Percentiles rank a stretch among this genome's conserved stretches.
Evolutionary conservation across 352 stramenopile genomes (phyloP).

Genomic region (Globisporangium spiculum): DNA sequence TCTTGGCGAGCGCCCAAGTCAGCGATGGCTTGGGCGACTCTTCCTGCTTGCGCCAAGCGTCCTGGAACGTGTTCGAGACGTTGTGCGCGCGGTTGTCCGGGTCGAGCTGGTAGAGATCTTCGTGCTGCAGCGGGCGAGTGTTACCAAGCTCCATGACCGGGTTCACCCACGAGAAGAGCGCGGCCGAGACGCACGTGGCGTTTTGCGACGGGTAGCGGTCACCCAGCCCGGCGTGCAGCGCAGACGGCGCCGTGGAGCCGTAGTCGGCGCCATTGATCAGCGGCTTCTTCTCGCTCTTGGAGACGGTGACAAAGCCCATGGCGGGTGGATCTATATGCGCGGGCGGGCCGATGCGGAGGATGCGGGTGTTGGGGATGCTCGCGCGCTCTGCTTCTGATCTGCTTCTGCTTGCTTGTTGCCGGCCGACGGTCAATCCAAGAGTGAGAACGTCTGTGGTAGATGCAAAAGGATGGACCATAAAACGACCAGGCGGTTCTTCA

Average conservation of each 20-base stretch:
- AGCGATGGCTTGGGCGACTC: slow-evolving; percentile 41
- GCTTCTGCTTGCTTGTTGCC: neutral
- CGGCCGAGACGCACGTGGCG: slow-evolving; percentile 41
- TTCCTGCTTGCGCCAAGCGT: slow-evolving; percentile 42
- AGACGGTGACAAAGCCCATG: slow-evolving; percentile 14
- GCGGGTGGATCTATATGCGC: neutral
- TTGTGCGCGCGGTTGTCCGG: slow-evolving; percentile 56
- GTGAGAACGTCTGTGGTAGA: neutral
- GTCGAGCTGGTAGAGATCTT: slow-evolving; percentile 86
- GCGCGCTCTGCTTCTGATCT: neutral
- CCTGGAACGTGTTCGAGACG: slow-evolving; percentile 44
- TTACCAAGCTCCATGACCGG: slow-evolving; percentile 85
- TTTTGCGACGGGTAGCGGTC: slow-evolving; percentile 67
- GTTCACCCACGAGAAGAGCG: slow-evolving; percentile 89
- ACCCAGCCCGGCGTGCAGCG: slow-evolving; percentile 30
- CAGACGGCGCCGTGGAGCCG: slow-evolving; percentile 1
- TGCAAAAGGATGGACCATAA: neutral
- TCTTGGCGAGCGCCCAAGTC: slow-evolving; percentile 37
- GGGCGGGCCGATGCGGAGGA: neutral
- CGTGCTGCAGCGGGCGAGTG: slow-evolving; percentile 66
- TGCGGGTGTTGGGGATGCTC: neutral
- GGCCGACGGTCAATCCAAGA: neutral
- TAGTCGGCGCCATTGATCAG: slow-evolving; percentile 22
- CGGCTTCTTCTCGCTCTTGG: slow-evolving; percentile 24
- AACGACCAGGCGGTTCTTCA: neutral